Percentiles rank a stretch among this genome's conserved stretches.
phyloP scores from a whole-genome alignment of 2,329 filamentous ascomycete species.

The Colletotrichum navitas region DNA sequence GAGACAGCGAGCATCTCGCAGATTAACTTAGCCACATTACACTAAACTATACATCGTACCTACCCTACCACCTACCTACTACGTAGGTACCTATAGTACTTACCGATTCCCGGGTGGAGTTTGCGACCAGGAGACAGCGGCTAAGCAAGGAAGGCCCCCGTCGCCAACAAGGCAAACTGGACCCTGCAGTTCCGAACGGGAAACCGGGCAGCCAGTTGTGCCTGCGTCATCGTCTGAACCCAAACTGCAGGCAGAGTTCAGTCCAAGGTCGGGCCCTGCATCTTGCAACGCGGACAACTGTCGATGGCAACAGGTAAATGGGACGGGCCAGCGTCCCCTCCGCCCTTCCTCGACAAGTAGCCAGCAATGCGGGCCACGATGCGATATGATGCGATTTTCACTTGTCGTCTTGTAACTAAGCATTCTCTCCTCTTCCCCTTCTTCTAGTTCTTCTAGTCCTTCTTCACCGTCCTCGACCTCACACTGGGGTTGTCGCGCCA shows the following conservation, averaged over 20 bases:
- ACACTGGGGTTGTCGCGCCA: not conserved
- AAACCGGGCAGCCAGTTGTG: constrained; percentile 41
- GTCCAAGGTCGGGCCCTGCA: constrained; percentile 36
- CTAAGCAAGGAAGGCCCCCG: constrained; percentile 38
- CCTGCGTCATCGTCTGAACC: constrained; percentile 43
- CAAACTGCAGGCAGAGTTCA: constrained; percentile 23
- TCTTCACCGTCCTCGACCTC: not conserved
- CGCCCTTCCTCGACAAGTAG: not conserved
- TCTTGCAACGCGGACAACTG: constrained; percentile 25
- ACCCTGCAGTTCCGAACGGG: constrained; percentile 34
- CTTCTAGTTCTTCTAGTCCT: not conserved
- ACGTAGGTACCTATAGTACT: no score
- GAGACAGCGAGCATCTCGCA: not conserved
- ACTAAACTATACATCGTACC: not conserved
- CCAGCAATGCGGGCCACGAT: no score
- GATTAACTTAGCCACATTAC: constrained; percentile 24
- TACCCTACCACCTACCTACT: no score
- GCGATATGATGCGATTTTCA: not conserved
- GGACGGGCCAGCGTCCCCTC: not conserved
- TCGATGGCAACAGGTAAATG: constrained; percentile 23
- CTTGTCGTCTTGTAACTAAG: not conserved
- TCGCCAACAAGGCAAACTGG: constrained; percentile 18
- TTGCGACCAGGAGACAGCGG: not conserved
- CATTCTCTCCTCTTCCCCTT: not conserved
- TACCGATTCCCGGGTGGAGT: constrained; percentile 3